Conservation (phyloP, 2,329 filamentous ascomycete species). For the Aspergillus brunneoviolaceus region DNA sequence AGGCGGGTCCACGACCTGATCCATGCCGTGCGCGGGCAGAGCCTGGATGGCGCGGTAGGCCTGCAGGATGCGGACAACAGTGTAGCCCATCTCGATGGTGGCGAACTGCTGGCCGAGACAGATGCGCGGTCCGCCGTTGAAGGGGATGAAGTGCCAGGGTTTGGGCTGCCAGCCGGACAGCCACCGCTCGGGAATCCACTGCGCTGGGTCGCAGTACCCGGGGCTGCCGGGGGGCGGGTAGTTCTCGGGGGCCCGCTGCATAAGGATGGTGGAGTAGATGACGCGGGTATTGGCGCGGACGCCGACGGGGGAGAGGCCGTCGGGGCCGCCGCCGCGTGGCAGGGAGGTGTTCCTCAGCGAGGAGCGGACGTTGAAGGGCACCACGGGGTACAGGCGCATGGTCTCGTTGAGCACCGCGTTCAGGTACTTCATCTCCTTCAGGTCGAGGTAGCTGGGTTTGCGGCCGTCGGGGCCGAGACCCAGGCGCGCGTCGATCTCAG, state of each 20-base stretch:
- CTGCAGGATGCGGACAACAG: slow-evolving; percentile 45
- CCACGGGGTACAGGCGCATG: slow-evolving; percentile 72
- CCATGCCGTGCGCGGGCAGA: slow-evolving; percentile 30
- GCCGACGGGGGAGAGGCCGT: slow-evolving; percentile 47
- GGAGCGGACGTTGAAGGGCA: slow-evolving; percentile 76
- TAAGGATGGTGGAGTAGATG: slow-evolving; percentile 52
- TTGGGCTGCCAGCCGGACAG: slow-evolving; percentile 50
- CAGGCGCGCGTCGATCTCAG: slow-evolving; percentile 68
- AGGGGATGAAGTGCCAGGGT: slow-evolving; percentile 57
- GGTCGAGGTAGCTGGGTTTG: slow-evolving; percentile 67
- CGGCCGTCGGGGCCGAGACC: slow-evolving; percentile 57
- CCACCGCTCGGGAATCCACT: slow-evolving; percentile 55
- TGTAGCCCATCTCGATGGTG: slow-evolving; percentile 58
- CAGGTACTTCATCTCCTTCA: slow-evolving; percentile 87
- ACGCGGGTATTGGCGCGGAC: slow-evolving; percentile 50
- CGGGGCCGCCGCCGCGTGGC: slow-evolving; percentile 60
- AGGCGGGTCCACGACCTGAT: slow-evolving; percentile 36
- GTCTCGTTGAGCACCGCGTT: slow-evolving; percentile 71
- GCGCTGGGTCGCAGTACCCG: slow-evolving; percentile 41
- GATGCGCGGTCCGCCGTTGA: slow-evolving; percentile 54
- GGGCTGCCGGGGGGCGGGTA: slow-evolving; percentile 44
- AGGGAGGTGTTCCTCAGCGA: slow-evolving; percentile 72
- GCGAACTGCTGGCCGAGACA: slow-evolving; percentile 63
- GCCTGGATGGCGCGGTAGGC: slow-evolving; percentile 40
- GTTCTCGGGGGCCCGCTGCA: slow-evolving; percentile 53